Evolutionary conservation across 1,284 basidiomycete genomes (phyloP).

Genomic region (Irpex sp.): DNA sequence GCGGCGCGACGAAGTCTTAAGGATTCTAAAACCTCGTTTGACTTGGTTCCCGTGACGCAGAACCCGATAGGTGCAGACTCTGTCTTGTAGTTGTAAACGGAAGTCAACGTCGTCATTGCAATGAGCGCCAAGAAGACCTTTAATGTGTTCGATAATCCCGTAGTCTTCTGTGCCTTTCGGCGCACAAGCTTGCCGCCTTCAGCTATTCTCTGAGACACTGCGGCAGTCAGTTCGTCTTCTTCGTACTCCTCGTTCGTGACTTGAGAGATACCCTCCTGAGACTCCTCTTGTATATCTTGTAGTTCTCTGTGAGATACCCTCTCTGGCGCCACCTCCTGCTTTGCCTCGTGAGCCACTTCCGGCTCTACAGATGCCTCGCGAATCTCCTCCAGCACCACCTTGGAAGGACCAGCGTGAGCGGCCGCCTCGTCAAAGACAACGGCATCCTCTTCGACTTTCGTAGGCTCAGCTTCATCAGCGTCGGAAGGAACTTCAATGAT

Average conservation of each 20-base stretch:
- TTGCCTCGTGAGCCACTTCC: neutral
- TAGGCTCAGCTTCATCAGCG: neutral
- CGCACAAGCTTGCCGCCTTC: constrained; percentile 25
- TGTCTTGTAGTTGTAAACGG: constrained; percentile 52
- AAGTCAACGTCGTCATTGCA: constrained; percentile 35
- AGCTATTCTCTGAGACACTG: constrained; percentile 32
- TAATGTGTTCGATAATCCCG: constrained; percentile 23
- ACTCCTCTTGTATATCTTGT: constrained; percentile 7
- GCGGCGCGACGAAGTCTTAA: constrained; percentile 42
- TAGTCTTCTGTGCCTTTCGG: constrained; percentile 12
- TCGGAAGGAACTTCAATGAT: constrained; percentile 6
- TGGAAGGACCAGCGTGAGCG: neutral
- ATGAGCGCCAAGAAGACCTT: constrained; percentile 38
- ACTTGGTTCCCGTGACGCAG: constrained; percentile 67
- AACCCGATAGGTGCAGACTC: constrained; percentile 78
- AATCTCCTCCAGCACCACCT: neutral
- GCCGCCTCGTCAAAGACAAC: neutral
- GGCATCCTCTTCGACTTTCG: neutral
- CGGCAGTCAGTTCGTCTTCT: constrained; percentile 31
- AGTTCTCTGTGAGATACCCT: neutral
- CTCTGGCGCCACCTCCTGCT: neutral
- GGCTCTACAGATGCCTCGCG: neutral
- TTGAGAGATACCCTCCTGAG: neutral
- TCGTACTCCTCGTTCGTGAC: constrained; percentile 12
- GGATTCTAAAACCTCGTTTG: constrained; percentile 58